Evolutionary conservation across 225 moss, liverwort and hornwort genomes (phyloP), one percentile per base, ranked within the genome.

Genomic region (Polytrichum formosum): DNA sequence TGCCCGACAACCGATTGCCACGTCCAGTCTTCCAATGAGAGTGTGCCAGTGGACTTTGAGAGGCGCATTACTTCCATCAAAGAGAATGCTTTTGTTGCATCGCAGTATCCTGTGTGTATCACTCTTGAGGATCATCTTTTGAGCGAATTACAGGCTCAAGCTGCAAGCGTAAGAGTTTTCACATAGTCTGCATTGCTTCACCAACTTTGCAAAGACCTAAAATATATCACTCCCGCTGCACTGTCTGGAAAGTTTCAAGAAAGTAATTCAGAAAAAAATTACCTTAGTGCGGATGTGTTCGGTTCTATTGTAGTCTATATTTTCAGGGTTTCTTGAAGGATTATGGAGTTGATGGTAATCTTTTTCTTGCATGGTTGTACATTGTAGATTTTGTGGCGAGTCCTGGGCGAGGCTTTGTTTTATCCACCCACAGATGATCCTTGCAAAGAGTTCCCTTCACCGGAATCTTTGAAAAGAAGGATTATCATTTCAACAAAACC

Each of bases 401-500:
- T 89, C 2, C 66, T 96, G 63, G 91, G 90, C 55, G 73, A 84
- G 0, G 26, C 73, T 55, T 71, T 93, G 54, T 83, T 68, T 53
- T 75, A 82, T 67, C 93, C 96, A 21, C 54, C 64, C 6, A 25
- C 74, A 29, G 5, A 74, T 26, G 85, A 88, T 61, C 81, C 73
- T 37, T 81, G 90, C 5, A 68, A 26, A 17, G 88, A 85, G 73
- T 91, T 96, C 29, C 85, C 84, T 9, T 88, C 88, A 23, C 96
- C 93, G 18, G 96, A 90, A 13, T 63, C 77, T 1, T 65, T 93
- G 65, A 93, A 87, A 70, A 55, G 73, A 22, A 74, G 77, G n/a
- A 90, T 96, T 23, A 72, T 96, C 4, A 78, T 96, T 54, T 97
- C 94, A 8, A 97, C 97, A 2, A 97, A 97, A 63, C 97, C 97